These are phyloP conservation scores for Rubia tinctorum DNA, from an alignment of 305 asterid genomes.

Conservation along the genomic window DNA sequence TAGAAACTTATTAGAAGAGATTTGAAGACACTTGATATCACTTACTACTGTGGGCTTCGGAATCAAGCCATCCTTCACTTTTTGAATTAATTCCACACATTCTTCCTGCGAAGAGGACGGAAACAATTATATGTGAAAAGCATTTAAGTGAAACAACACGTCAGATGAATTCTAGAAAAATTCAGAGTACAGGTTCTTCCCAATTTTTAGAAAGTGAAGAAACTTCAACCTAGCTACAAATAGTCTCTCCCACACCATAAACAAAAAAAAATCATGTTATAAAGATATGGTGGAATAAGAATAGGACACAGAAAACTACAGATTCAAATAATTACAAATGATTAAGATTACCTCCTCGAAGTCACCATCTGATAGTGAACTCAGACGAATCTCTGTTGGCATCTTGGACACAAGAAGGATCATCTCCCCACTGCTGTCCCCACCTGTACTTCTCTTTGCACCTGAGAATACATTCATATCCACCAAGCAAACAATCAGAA, in stretches of 20 bases:
- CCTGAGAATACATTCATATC: constrained; percentile 35
- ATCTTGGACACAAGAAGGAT: constrained; percentile 16
- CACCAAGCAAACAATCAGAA: background rate
- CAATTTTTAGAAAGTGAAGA: background rate
- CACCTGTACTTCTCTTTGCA: constrained; percentile 26
- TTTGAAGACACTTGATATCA: no score
- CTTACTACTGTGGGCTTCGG: no score
- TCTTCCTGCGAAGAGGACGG: constrained; percentile 22
- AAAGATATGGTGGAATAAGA: background rate
- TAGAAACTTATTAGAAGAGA: no score
- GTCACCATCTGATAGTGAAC: constrained; percentile 25
- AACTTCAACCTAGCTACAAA: background rate
- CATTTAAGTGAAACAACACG: background rate
- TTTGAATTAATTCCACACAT: no score
- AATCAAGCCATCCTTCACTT: no score
- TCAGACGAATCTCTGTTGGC: constrained; percentile 21
- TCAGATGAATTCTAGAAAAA: background rate
- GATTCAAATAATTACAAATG: background rate
- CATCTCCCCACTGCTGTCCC: constrained; percentile 3
- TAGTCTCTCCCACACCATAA: background rate
- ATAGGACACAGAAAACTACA: background rate
- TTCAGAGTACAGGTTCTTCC: background rate
- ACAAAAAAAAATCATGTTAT: background rate
- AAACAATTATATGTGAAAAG: background rate
- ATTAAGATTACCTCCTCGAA: constrained; percentile 17